A percentile compares a stretch with the other conserved stretches of the same genome.
These are phyloP conservation scores for Starmerella gropengiesseri DNA, from an alignment of 805 yeast species.

Conservation along the genomic window DNA sequence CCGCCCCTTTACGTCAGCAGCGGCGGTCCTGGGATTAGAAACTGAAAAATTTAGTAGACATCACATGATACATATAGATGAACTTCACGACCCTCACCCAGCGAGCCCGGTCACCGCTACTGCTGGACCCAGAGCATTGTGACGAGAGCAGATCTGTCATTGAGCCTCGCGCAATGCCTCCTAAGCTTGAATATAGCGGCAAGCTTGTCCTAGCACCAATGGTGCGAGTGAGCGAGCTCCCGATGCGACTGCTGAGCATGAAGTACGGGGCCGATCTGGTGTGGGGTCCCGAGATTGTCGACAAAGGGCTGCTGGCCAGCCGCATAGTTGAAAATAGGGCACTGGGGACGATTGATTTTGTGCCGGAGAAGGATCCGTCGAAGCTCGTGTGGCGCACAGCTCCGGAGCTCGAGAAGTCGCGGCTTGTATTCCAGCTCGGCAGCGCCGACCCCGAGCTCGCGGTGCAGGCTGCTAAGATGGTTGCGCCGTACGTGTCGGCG, in stretches of 20 bases:
- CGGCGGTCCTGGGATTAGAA: no score
- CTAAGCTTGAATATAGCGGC: constrained; percentile 58
- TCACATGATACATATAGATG: no score
- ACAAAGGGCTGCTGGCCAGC: constrained; percentile 67
- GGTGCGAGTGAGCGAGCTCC: constrained; percentile 90
- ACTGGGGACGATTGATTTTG: constrained; percentile 28
- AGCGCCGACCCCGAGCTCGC: constrained; percentile 76
- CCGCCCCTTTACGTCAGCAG: no score
- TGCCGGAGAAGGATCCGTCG: constrained; percentile 33
- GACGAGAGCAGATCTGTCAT: not conserved
- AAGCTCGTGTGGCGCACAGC: constrained; percentile 53
- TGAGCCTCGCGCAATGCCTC: not conserved
- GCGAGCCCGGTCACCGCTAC: no score
- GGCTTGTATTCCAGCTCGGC: constrained; percentile 81
- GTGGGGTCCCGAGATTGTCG: constrained; percentile 93
- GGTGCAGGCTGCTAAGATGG: constrained; percentile 71
- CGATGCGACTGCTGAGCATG: constrained; percentile 70
- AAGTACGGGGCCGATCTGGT: constrained; percentile 86
- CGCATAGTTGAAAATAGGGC: constrained; percentile 47
- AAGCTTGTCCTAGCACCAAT: constrained; percentile 86
- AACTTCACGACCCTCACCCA: no score
- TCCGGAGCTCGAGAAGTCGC: constrained; percentile 50
- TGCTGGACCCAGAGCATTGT: no score
- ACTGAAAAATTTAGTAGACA: no score
- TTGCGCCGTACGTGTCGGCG: constrained; percentile 80